phyloP scores from a whole-genome alignment of 2,329 filamentous ascomycete genomes.

The Aspergillus unguis region DNA sequence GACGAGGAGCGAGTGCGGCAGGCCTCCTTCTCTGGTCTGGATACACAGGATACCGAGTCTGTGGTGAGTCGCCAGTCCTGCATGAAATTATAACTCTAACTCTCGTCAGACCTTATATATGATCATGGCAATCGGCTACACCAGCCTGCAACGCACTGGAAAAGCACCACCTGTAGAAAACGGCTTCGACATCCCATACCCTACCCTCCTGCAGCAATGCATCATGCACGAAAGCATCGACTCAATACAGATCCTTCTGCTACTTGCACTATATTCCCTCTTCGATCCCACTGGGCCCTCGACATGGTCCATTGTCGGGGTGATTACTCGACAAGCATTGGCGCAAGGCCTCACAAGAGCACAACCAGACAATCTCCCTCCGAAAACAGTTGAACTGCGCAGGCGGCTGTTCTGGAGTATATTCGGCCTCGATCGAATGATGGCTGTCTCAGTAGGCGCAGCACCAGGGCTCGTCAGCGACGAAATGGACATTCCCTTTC shows the following conservation, averaged over 20 bases:
- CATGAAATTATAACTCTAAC: not conserved
- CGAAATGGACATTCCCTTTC: constrained; percentile 1
- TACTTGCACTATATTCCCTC: not conserved
- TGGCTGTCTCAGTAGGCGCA: not conserved
- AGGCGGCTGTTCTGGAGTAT: constrained; percentile 6
- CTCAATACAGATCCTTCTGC: not conserved
- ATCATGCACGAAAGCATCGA: not conserved
- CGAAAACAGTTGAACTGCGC: not conserved
- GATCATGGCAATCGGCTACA: constrained; percentile 3
- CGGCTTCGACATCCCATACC: not conserved
- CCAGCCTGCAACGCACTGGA: constrained; percentile 1
- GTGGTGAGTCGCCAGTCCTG: not conserved
- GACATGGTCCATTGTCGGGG: constrained; percentile 4
- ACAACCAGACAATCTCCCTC: not conserved
- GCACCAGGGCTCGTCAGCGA: constrained; percentile 1
- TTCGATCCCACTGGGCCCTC: not conserved
- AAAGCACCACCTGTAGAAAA: not conserved
- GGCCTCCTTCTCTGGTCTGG: not conserved
- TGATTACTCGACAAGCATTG: constrained; percentile 6
- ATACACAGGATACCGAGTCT: not conserved
- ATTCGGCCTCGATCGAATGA: constrained; percentile 5
- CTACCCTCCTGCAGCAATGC: not conserved
- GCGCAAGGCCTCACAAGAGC: constrained; percentile 4
- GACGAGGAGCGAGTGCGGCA: not conserved
- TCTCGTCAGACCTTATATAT: not conserved